phyloP scores from a whole-genome alignment of 2,329 filamentous ascomycete species.

The Didymella segeticola region DNA sequence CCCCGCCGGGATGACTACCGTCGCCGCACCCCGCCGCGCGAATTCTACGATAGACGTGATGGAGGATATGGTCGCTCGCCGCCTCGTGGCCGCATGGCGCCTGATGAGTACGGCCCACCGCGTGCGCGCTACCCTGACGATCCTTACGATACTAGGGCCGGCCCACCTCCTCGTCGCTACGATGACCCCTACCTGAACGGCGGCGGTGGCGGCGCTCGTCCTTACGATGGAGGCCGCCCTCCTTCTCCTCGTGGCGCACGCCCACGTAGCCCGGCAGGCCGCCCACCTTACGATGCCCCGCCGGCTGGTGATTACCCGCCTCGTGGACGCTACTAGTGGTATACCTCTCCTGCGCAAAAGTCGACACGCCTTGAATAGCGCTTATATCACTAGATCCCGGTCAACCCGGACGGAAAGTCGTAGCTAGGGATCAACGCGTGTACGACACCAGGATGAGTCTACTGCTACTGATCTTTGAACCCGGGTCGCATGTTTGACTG shows the following conservation, averaged over 20 bases:
- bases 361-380: constrained; percentile 8
- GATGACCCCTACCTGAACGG: constrained; percentile 67
- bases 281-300: constrained; percentile 57
- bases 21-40: constrained; percentile 76
- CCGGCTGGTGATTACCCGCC: constrained; percentile 53
- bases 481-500: constrained; percentile 12
- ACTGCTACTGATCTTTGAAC: constrained; percentile 3
- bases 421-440: not conserved
- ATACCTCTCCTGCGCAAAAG: constrained; percentile 11
- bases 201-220: constrained; percentile 63
- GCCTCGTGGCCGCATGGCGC: constrained; percentile 72
- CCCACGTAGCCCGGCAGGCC: constrained; percentile 64
- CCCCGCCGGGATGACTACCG: constrained; percentile 88
- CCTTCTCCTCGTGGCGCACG: constrained; percentile 49
- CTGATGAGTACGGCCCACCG: constrained; percentile 75
- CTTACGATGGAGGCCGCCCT: constrained; percentile 58
- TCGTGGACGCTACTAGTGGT: constrained; percentile 47
- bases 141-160: constrained; percentile 67
- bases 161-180: constrained; percentile 63
- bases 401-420: constrained; percentile 5
- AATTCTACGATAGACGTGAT: constrained; percentile 84
- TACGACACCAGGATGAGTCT: constrained; percentile 4
- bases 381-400: constrained; percentile 18
- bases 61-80: constrained; percentile 62
- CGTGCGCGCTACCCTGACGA: constrained; percentile 74